Conservation (phyloP, 345 rosid genomes). For the Sonneratia caseolaris region DNA sequence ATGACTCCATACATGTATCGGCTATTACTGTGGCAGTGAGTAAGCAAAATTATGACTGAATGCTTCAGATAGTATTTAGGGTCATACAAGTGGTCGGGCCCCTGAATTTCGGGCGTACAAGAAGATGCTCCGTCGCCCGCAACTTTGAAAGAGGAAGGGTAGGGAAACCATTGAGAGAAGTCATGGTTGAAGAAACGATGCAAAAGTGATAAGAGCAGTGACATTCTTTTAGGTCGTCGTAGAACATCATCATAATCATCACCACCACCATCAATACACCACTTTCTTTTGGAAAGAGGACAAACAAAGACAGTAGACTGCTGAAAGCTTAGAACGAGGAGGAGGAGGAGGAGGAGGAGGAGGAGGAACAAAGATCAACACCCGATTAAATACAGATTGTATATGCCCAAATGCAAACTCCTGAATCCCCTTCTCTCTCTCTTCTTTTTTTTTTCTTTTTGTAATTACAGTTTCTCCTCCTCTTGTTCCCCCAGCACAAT, state of each 20-base stretch:
- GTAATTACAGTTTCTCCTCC: slow-evolving; percentile 5
- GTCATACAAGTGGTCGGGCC: not conserved
- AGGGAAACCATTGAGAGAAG: not conserved
- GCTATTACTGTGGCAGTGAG: too few species aligned
- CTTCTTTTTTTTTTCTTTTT: not conserved
- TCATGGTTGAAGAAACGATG: not conserved
- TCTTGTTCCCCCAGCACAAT: too few species aligned
- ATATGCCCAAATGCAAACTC: not conserved
- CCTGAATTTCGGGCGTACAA: not conserved
- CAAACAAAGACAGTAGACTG: not conserved
- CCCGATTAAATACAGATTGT: not conserved
- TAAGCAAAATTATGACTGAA: not conserved
- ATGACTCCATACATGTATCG: not conserved
- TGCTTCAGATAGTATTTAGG: not conserved
- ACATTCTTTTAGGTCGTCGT: not conserved
- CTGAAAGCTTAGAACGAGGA: not conserved
- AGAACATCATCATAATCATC: not conserved
- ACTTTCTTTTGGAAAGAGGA: not conserved
- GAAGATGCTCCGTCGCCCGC: too few species aligned
- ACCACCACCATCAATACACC: not conserved
- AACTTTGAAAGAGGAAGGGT: not conserved
- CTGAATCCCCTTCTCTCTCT: not conserved
- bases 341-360: not conserved
- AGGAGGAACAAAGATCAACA: not conserved
- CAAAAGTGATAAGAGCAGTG: not conserved